phyloP scores from a whole-genome alignment of 768 basidiomycete species.

The Boletales sp. region DNA sequence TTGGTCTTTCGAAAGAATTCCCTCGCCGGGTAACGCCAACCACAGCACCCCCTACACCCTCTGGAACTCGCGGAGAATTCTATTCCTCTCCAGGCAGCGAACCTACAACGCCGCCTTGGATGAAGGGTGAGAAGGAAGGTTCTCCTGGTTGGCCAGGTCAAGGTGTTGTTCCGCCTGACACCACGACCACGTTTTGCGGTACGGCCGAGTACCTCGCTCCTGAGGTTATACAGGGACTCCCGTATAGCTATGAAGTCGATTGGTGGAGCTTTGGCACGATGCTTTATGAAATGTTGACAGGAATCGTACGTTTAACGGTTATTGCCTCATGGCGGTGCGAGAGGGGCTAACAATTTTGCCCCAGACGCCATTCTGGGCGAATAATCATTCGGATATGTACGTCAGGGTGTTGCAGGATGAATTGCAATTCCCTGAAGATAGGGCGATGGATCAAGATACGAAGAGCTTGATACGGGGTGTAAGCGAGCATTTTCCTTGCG shows the following conservation, averaged over 20 bases:
- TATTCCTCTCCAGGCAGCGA: constrained; percentile 40
- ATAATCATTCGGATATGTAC: constrained; percentile 95
- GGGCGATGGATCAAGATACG: constrained; percentile 91
- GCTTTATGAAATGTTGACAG: constrained; percentile 95
- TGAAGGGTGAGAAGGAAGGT: constrained; percentile 60
- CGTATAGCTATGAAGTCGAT: constrained; percentile 92
- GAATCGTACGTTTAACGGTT: constrained; percentile 57
- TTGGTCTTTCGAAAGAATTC: constrained; percentile 92
- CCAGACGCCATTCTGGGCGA: constrained; percentile 90
- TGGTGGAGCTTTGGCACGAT: constrained; percentile 99
- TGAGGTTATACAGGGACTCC: constrained; percentile 88
- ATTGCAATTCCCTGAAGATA: constrained; percentile 83
- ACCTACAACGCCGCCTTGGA: constrained; percentile 71
- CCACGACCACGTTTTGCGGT: constrained; percentile 87
- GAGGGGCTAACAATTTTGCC: constrained; percentile 14
- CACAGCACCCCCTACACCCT: constrained; percentile 58
- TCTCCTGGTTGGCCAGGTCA: constrained; percentile 58
- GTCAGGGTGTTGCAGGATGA: constrained; percentile 89
- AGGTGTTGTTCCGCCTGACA: constrained; percentile 49
- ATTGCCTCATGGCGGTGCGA: constrained; percentile 8
- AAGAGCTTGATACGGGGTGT: constrained; percentile 94
- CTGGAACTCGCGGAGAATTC: constrained; percentile 50
- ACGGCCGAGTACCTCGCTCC: constrained; percentile 98
- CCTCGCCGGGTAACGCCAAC: constrained; percentile 47
- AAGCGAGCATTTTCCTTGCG: constrained; percentile 30